phyloP scores from a whole-genome alignment of 306 rosid species.

The Oxytropis ochrocephala region DNA sequence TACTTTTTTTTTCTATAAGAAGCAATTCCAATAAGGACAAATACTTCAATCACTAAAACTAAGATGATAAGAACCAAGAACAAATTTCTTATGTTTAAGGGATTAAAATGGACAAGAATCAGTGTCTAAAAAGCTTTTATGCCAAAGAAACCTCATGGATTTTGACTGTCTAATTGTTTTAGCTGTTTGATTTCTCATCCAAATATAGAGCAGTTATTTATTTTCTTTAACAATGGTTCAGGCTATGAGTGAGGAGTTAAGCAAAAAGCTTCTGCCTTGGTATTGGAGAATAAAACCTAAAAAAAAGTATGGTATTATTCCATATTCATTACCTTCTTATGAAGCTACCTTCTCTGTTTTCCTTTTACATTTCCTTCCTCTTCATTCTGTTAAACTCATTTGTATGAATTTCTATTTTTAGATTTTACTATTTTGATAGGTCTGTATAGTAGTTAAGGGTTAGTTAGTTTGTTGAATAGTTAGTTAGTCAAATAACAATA shows the following conservation, averaged over 20 bases:
- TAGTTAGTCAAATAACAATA: too few species aligned
- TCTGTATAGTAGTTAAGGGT: too few species aligned
- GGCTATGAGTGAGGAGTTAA: constrained; percentile 88
- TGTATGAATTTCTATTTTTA: constrained; percentile 3
- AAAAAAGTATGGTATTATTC: constrained; percentile 51
- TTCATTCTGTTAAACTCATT: background rate
- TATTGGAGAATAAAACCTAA: constrained; percentile 63
- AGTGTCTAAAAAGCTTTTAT: too few species aligned
- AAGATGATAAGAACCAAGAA: too few species aligned
- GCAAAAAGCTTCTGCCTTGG: constrained; percentile 67
- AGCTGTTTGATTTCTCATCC: constrained; percentile 9
- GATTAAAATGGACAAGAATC: background rate
- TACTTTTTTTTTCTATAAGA: too few species aligned
- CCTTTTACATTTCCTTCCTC: background rate
- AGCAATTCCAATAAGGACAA: background rate
- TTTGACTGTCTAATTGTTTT: background rate
- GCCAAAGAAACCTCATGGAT: background rate
- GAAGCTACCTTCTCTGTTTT: constrained; percentile 6
- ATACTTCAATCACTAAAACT: background rate
- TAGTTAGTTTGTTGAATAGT: too few species aligned
- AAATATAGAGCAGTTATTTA: constrained; percentile 8
- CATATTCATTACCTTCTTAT: constrained; percentile 1
- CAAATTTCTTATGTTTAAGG: background rate
- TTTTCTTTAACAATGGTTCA: constrained; percentile 21
- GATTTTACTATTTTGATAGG: too few species aligned